Conservation (phyloP, 2,329 filamentous ascomycete species). For the Diaporthe batatas region DNA sequence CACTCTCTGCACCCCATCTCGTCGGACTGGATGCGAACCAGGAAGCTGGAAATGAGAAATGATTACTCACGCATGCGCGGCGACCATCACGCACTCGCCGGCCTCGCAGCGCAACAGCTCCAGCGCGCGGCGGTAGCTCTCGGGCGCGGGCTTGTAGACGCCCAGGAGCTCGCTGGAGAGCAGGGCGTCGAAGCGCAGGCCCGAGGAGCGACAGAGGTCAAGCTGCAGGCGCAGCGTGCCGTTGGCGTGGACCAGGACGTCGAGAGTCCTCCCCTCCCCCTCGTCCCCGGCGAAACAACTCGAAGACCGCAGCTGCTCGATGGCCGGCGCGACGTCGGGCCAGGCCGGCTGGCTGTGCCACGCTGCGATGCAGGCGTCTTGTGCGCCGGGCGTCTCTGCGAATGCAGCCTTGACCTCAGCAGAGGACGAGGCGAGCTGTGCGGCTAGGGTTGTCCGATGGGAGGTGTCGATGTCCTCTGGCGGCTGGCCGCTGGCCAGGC, state of each 20-base stretch:
- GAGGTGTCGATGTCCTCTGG: conserved; percentile 67
- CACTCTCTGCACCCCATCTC: no score
- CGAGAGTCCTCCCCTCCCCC: conserved; percentile 47
- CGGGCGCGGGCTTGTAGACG: conserved; percentile 61
- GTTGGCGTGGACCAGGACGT: conserved; percentile 66
- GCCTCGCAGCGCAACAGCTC: conserved; percentile 58
- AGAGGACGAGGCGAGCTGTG: conserved; percentile 49
- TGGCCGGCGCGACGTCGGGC: conserved; percentile 61
- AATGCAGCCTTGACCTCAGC: conserved; percentile 41
- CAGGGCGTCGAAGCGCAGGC: conserved; percentile 63
- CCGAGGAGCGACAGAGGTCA: conserved; percentile 62
- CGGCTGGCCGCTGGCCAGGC: conserved; percentile 51
- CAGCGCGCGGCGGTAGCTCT: conserved; percentile 60
- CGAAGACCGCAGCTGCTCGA: conserved; percentile 53
- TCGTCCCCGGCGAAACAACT: neutral
- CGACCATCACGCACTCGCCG: conserved; percentile 65
- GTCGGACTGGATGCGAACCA: no score
- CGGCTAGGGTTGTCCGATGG: conserved; percentile 56
- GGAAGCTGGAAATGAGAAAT: no score
- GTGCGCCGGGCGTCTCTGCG: conserved; percentile 42
- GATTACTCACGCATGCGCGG: conserved; percentile 57
- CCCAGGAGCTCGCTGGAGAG: conserved; percentile 66
- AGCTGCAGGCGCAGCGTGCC: conserved; percentile 68
- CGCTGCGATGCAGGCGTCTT: conserved; percentile 49
- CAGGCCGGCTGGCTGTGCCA: conserved; percentile 66